These are phyloP conservation scores for Lactifluus echinatus DNA, from an alignment of 768 basidiomycete genomes.

Conservation along the genomic window DNA sequence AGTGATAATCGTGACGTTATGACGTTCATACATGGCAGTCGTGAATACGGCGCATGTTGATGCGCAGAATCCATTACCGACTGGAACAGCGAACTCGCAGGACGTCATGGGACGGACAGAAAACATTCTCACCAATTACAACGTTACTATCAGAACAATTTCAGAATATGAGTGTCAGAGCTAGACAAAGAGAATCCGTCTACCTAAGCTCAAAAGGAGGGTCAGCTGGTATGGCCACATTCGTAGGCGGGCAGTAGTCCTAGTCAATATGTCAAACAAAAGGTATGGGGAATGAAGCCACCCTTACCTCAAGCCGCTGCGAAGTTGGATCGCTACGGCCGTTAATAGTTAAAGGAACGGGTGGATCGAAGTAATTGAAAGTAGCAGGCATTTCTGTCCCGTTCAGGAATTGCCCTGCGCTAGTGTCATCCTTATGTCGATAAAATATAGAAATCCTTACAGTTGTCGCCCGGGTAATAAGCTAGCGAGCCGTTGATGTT, in stretches of 20 bases:
- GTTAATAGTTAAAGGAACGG: conserved; percentile 25
- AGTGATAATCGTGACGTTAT: conserved; percentile 38
- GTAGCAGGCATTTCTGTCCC: conserved; percentile 22
- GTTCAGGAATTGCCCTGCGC: conserved; percentile 26
- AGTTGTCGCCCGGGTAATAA: conserved; percentile 47
- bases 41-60: conserved; percentile 49
- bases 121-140: conserved; percentile 3
- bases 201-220: conserved; percentile 18
- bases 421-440: background rate
- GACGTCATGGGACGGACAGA: background rate
- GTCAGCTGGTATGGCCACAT: background rate
- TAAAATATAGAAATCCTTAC: conserved; percentile 26
- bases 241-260: conserved; percentile 28
- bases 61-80: conserved; percentile 31
- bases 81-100: background rate
- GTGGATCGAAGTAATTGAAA: conserved; percentile 28
- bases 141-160: conserved; percentile 3
- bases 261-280: conserved; percentile 15
- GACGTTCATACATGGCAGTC: conserved; percentile 45
- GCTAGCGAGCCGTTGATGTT: conserved; percentile 29
- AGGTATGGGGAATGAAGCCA: background rate
- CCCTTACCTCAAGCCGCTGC: conserved; percentile 28
- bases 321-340: conserved; percentile 26
- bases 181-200: background rate
- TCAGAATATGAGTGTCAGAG: background rate